Evolutionary conservation across 441 rosid genomes (phyloP).

Genomic region (Sinapis alba): DNA sequence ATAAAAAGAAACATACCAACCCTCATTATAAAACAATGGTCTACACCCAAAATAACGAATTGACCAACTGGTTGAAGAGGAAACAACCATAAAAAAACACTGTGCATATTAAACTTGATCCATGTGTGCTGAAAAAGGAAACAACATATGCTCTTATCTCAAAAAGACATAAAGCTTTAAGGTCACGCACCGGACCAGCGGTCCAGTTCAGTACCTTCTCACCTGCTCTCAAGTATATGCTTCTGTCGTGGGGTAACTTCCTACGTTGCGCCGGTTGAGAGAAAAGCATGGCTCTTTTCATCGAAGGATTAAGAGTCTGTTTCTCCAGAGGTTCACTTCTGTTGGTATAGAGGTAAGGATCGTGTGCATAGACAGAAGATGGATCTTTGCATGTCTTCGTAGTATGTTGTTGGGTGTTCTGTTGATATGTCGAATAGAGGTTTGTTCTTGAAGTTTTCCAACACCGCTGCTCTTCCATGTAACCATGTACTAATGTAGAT

Average conservation of each 20-base stretch:
- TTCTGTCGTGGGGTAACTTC: slow-evolving; percentile 67
- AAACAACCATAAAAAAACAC: too few species aligned
- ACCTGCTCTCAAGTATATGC: slow-evolving; percentile 54
- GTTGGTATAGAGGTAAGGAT: slow-evolving; percentile 81
- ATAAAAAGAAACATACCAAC: too few species aligned
- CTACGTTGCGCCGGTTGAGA: slow-evolving; percentile 85
- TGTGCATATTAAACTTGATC: too few species aligned
- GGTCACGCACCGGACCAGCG: slow-evolving; percentile 75
- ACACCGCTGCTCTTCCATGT: slow-evolving; percentile 95
- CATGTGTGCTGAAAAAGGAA: too few species aligned
- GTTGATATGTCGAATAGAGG: slow-evolving; percentile 90
- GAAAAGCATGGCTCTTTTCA: slow-evolving; percentile 88
- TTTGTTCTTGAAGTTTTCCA: slow-evolving; percentile 96
- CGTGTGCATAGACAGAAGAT: slow-evolving; percentile 83
- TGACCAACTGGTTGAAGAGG: too few species aligned
- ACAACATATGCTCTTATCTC: too few species aligned
- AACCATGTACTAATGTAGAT: too few species aligned
- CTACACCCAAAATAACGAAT: too few species aligned
- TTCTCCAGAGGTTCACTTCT: slow-evolving; percentile 71
- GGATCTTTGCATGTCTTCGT: slow-evolving; percentile 94
- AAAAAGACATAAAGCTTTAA: too few species aligned
- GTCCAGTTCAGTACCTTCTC: slow-evolving; percentile 79
- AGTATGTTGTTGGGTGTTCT: slow-evolving; percentile 89
- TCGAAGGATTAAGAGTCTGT: slow-evolving; percentile 89
- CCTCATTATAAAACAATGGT: too few species aligned